A percentile compares a stretch with the other conserved stretches of the same genome.
phyloP scores from a whole-genome alignment of 805 yeast species.

The Kuraishia piskuri region DNA sequence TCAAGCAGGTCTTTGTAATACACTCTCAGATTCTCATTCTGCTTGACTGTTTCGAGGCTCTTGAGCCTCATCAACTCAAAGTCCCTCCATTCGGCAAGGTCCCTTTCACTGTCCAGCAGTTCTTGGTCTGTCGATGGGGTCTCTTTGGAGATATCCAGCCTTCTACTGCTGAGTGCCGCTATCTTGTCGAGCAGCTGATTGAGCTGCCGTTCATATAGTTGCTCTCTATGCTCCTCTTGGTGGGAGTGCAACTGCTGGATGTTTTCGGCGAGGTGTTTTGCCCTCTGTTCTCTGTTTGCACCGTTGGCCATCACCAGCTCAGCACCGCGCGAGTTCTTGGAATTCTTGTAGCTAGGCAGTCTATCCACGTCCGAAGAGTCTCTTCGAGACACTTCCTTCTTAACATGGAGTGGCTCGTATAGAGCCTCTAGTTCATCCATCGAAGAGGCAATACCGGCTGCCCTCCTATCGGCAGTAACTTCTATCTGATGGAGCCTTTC shows the following conservation, averaged over 20 bases:
- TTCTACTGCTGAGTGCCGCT: constrained; percentile 19
- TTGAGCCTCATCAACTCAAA: constrained; percentile 20
- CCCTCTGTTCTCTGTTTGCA: background rate
- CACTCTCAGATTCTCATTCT: constrained; percentile 14
- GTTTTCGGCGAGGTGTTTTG: background rate
- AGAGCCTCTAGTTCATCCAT: background rate
- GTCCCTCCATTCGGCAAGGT: constrained; percentile 24
- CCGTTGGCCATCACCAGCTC: background rate
- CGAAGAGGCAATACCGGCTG: background rate
- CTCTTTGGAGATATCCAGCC: constrained; percentile 12
- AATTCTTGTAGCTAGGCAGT: background rate
- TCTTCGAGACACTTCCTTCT: too few relatives aligned
- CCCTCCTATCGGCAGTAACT: background rate
- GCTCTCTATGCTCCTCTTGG: background rate
- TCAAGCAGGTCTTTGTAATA: constrained; percentile 18
- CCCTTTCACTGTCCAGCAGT: constrained; percentile 13
- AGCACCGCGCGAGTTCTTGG: background rate
- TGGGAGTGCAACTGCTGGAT: background rate
- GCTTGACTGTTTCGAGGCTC: constrained; percentile 15
- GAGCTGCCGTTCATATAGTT: background rate
- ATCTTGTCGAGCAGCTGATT: background rate
- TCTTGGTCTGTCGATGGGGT: background rate
- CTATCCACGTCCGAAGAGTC: too few relatives aligned
- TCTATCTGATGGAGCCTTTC: background rate
- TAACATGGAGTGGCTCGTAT: background rate